Evolutionary conservation across 257 asterid species (phyloP), one percentile per base, ranked within the genome.

Genomic region (Echium plantagineum): DNA sequence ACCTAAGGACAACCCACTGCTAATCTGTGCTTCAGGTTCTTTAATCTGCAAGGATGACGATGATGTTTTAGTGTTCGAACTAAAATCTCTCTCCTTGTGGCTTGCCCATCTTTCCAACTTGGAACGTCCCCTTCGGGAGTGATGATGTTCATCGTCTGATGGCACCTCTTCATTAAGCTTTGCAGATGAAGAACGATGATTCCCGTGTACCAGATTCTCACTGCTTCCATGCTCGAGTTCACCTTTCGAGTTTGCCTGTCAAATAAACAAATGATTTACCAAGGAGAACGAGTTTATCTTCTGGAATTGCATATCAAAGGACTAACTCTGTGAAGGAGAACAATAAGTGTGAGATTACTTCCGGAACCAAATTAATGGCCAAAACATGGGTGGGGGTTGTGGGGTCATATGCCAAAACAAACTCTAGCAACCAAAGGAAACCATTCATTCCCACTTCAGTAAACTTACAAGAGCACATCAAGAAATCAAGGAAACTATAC

Each of bases 41-140:
- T 78, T 83, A 63, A n/a, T 69, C 59, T 78, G 80, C 71, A 74
- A 21, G n/a, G 78, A 72, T 15, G 86, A 68, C 42, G 93, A 73
- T 28, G 87, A 59, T 6, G 71, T 47, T 60, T 69, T 67, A 21
- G 75, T 67, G 67, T 71, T 9, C 35, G 69, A 24, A 64, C 72
- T 68, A 31, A 83, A 83, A 53, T 87, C 95, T 72, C 74, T 80
- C 69, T 90, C 98, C 77, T 83, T 83, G 55, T 90, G 90, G 79
- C 95, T 90, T 9, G 89, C 70, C 96, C 98, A 90, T 19, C 96
- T 78, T 69, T 90, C 98, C 60, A 90, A 65, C 78, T 89, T 89
- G 65, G 97, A 86, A 49, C 91, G 97, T 30, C 94, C 97, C 69
- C 74, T 82, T 75, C 71, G 82, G 8, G 91, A 79, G 24, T 53